A percentile compares a stretch with the other conserved stretches of the same genome.
phyloP scores from a whole-genome alignment of 2,329 filamentous ascomycete species.

The Sporothrix variecibatus region DNA sequence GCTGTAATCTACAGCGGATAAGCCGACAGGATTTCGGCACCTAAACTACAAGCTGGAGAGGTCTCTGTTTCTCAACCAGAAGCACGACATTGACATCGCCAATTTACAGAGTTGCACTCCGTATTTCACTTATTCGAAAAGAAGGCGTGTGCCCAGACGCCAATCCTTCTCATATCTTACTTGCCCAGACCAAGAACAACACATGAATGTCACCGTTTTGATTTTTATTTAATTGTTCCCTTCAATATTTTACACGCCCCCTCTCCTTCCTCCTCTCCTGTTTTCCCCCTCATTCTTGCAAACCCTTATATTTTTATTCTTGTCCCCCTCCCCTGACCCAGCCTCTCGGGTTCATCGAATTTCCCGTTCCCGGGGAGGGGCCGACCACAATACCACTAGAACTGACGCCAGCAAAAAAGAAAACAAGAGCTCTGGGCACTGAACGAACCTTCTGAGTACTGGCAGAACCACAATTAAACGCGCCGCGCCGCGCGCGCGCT shows the following conservation, averaged over 20 bases:
- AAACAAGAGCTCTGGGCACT: neutral
- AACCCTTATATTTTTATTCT: neutral
- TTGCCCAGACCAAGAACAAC: neutral
- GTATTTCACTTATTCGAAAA: neutral
- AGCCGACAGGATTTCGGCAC: neutral
- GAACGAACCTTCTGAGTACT: neutral
- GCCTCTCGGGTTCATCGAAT: conserved; percentile 22
- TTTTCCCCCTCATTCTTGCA: neutral
- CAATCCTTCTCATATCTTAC: neutral
- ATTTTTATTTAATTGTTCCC: neutral
- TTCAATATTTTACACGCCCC: neutral
- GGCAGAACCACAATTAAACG: neutral
- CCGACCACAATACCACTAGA: no score
- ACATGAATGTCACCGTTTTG: conserved; percentile 11
- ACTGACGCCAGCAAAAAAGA: neutral
- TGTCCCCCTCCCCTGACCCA: conserved; percentile 17
- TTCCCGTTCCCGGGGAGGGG: conserved; percentile 22
- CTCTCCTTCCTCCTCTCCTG: neutral
- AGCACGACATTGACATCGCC: neutral
- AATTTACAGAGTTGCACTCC: neutral
- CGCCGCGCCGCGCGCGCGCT: neutral
- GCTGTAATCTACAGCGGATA: neutral
- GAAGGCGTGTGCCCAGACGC: neutral
- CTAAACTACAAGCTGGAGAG: neutral
- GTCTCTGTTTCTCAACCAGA: neutral